A percentile compares a stretch with the other conserved stretches of the same genome.
Conservation (phyloP, 1,284 basidiomycete species). For the Austroboletus niveus region DNA sequence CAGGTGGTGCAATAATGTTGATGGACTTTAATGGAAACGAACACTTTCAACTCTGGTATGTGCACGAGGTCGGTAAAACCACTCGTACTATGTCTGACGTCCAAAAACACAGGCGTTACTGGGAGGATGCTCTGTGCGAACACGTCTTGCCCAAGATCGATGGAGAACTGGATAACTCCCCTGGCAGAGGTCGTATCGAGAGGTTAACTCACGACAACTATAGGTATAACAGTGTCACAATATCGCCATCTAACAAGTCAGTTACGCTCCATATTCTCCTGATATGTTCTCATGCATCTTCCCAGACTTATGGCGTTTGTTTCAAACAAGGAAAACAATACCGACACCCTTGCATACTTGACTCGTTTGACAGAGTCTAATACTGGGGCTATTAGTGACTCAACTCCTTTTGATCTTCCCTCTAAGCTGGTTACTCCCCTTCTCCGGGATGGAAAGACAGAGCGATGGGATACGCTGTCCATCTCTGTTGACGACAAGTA, state of each 20-base stretch:
- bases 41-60: slow-evolving; percentile 39
- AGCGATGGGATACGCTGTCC: slow-evolving; percentile 24
- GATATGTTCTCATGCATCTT: slow-evolving; percentile 4
- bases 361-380: slow-evolving; percentile 29
- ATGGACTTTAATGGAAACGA: slow-evolving; percentile 42
- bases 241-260: slow-evolving; percentile 37
- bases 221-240: slow-evolving; percentile 24
- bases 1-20: slow-evolving; percentile 36
- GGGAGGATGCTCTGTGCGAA: slow-evolving; percentile 34
- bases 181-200: slow-evolving; percentile 38
- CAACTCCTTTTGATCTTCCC: slow-evolving; percentile 26
- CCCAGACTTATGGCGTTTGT: slow-evolving; percentile 34
- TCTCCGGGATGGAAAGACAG: slow-evolving; percentile 29
- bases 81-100: background rate
- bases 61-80: background rate
- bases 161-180: slow-evolving; percentile 35
- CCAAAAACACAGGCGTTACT: slow-evolving; percentile 36
- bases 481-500: slow-evolving; percentile 37
- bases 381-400: slow-evolving; percentile 26
- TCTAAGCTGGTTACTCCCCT: slow-evolving; percentile 33
- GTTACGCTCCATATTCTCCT: background rate
- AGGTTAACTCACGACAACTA: slow-evolving; percentile 37
- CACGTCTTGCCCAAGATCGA: slow-evolving; percentile 30
- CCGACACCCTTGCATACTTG: slow-evolving; percentile 35
- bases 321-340: slow-evolving; percentile 38